Conservation (phyloP, 331 rosid species). For the Rosa hybrid region DNA sequence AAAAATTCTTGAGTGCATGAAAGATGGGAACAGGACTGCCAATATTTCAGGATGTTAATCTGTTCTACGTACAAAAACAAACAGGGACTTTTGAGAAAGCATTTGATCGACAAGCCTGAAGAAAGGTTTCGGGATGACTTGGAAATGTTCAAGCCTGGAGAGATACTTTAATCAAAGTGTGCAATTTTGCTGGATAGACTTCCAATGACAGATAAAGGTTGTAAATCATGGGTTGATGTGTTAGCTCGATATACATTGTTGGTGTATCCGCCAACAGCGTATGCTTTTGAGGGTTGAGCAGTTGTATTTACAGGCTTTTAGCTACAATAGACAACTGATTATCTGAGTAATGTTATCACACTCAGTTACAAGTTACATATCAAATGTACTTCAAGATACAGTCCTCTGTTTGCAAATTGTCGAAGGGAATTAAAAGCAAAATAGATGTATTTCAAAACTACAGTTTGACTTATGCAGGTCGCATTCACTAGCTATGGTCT, state of each 20-base stretch:
- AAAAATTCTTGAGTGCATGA: conserved; percentile 15
- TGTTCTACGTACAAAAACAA: neutral
- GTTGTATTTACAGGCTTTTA: no score
- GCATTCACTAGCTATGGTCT: no score
- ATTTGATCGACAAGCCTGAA: conserved; percentile 7
- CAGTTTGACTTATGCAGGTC: no score
- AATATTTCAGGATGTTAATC: conserved; percentile 3
- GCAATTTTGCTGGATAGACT: conserved; percentile 14
- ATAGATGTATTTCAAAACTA: no score
- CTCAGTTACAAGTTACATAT: no score
- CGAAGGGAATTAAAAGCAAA: no score
- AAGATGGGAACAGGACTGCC: neutral
- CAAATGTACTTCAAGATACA: no score
- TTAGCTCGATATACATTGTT: neutral
- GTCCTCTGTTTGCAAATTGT: no score
- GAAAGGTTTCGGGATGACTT: neutral
- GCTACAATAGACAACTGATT: no score
- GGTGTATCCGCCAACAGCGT: neutral
- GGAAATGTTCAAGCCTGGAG: conserved; percentile 18
- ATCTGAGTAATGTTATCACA: no score
- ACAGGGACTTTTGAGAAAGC: neutral
- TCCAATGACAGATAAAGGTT: neutral
- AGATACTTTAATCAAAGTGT: conserved; percentile 10
- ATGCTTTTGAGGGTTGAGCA: no score
- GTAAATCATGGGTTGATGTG: neutral